Evolutionary conservation across 371 early-diverging fungal genomes (phyloP), one percentile per base, ranked within the genome.

Genomic region (Mucor plumbeus): DNA sequence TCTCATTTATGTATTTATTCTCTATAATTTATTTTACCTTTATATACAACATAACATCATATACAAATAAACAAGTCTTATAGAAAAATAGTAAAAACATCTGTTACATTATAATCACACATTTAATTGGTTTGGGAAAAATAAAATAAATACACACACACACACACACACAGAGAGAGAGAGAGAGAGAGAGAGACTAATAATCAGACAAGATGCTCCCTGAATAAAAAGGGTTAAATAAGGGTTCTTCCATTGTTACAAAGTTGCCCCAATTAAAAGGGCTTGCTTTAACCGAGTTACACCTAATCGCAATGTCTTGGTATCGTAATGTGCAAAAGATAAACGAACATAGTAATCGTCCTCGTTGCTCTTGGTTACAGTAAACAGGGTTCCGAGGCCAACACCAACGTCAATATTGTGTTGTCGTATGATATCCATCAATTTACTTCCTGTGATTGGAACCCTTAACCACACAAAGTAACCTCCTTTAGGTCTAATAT

Each of bases 391-490:
- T 21, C 74, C 76, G n/a, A 33, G 38, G 13, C 80, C 82, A 38
- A 79, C 59, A 21, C 38, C 54, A 13, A 79, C 44, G 21, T 67
- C 62, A 34, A 79, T 43, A 0, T 67, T 13, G 33, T 75, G 65
- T 1, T 59, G 10, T 21, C 61, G 36, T 3, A 71, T 76, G 11
- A 64, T 60, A 14, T 65, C 47, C 31, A 65, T 55, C 47, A 82
- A 58, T 21, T 65, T 33, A 11, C 17, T 33, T 35, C 63, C 64
- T 13, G 35, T 56, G n/a, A 80, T 43, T n/a, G 83, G 83, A 19
- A 82, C 40, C 15, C 59, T 69, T 8, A 82, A 34, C 83, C 83
- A 82, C 31, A 82, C 58, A 69, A 82, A 82, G 62, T 82, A 82
- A 1, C 83, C 83, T 2, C 83, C 80, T 26, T 38, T 58, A 5